Conservation (phyloP, 176 grass and related monocot species). For the Zea mays region DNA sequence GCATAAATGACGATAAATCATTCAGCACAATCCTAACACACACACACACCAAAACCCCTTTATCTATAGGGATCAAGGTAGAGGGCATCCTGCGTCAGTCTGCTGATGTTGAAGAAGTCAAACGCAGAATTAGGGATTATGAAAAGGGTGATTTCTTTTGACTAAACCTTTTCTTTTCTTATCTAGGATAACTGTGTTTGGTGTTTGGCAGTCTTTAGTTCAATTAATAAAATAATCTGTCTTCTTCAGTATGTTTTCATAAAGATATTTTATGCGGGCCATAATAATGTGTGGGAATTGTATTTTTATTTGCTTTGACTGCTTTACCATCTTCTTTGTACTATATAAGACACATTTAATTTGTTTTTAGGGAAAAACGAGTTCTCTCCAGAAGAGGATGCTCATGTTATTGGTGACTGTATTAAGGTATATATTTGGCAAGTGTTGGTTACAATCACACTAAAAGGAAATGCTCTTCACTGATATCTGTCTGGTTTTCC, state of each 20-base stretch:
- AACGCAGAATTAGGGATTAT: constrained; percentile 81
- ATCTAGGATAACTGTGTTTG: constrained; percentile 20
- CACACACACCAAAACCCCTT: neutral
- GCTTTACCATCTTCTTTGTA: constrained; percentile 25
- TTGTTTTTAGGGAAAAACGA: constrained; percentile 75
- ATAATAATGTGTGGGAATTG: neutral
- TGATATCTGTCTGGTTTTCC: constrained; percentile 39
- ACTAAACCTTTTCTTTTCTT: constrained; percentile 23
- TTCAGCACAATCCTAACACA: neutral
- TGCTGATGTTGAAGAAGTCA: constrained; percentile 99
- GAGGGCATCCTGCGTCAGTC: constrained; percentile 96
- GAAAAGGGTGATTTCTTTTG: constrained; percentile 75
- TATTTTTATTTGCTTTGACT: constrained; percentile 23
- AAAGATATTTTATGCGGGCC: neutral
- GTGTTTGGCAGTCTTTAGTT: constrained; percentile 23
- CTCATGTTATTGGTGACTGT: constrained; percentile 94
- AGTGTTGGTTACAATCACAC: neutral
- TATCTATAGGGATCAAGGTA: constrained; percentile 80
- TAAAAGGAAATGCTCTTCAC: constrained; percentile 17
- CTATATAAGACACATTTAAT: constrained; percentile 21
- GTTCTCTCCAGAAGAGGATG: constrained; percentile 94
- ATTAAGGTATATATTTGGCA: constrained; percentile 77
- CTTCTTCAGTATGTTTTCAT: constrained; percentile 16
- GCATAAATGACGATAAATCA: neutral
- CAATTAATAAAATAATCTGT: constrained; percentile 5